Evolutionary conservation across 1,284 basidiomycete species (phyloP).

Genomic region (Tremellales sp.): DNA sequence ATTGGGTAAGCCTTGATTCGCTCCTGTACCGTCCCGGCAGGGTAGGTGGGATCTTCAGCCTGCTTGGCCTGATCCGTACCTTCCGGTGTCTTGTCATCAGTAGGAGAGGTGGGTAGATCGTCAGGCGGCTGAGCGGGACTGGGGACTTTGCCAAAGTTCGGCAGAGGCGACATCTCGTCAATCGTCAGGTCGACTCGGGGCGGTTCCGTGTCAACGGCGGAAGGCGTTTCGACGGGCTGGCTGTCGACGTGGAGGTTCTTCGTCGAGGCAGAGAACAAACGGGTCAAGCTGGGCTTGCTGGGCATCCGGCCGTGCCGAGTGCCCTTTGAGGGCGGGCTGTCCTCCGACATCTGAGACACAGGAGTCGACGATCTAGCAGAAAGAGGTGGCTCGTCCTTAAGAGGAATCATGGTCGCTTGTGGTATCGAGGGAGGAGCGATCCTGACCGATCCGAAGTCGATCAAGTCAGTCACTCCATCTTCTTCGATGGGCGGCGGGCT

Average conservation of each 20-base stretch:
- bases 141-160: constrained; percentile 10
- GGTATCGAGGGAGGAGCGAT: constrained; percentile 12
- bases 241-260: constrained; percentile 4
- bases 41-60: constrained; percentile 27
- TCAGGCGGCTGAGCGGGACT: neutral
- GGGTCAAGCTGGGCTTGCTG: constrained; percentile 13
- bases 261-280: constrained; percentile 7
- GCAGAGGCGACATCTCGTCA: constrained; percentile 18
- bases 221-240: constrained; percentile 16
- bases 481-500: constrained; percentile 19
- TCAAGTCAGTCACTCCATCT: constrained; percentile 13
- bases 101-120: neutral
- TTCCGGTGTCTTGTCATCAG: neutral
- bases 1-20: constrained; percentile 23
- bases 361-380: neutral
- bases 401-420: neutral
- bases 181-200: constrained; percentile 30
- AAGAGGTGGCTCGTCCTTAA: neutral
- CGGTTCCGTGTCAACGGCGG: constrained; percentile 18
- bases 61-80: constrained; percentile 1
- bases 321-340: neutral
- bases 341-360: neutral
- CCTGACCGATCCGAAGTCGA: constrained; percentile 37
- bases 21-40: constrained; percentile 33
- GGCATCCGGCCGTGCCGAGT: neutral